A percentile compares a stretch with the other conserved stretches of the same genome.
phyloP scores from a whole-genome alignment of 352 stramenopile species.

The Phytophthora kernoviae region DNA sequence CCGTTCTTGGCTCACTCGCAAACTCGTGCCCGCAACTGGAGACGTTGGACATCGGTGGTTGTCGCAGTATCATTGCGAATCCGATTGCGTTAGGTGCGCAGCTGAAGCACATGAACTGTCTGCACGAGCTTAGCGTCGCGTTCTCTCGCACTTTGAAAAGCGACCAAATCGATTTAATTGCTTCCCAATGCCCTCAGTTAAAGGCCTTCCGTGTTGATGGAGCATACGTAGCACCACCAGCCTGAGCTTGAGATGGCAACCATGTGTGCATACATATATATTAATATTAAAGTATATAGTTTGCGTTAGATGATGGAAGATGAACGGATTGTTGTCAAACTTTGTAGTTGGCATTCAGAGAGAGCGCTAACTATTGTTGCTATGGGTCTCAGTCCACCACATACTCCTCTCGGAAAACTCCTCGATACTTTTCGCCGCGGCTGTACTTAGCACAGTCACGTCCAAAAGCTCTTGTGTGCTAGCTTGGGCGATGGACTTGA shows the following conservation, averaged over 20 bases:
- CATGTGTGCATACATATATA: neutral
- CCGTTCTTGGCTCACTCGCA: constrained; percentile 44
- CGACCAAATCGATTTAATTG: constrained; percentile 59
- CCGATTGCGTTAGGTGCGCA: constrained; percentile 43
- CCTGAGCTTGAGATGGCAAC: constrained; percentile 16
- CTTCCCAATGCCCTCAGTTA: constrained; percentile 57
- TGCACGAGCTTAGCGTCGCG: constrained; percentile 62
- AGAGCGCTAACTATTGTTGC: too few relatives aligned
- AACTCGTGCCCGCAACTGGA: constrained; percentile 45
- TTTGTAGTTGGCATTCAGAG: too few relatives aligned
- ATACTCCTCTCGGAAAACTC: constrained; percentile 80
- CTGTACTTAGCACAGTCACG: constrained; percentile 62
- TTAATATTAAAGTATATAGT: neutral
- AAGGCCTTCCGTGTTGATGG: constrained; percentile 64
- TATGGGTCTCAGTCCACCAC: constrained; percentile 54
- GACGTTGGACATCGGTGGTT: constrained; percentile 63
- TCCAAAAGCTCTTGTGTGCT: constrained; percentile 62
- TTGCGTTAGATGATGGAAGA: too few relatives aligned
- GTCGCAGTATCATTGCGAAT: constrained; percentile 60
- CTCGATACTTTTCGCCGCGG: constrained; percentile 62
- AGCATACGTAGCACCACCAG: constrained; percentile 21
- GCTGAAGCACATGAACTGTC: constrained; percentile 46
- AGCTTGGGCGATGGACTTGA: constrained; percentile 51
- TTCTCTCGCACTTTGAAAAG: constrained; percentile 54
- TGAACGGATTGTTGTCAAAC: too few relatives aligned